phyloP scores from a whole-genome alignment of 805 yeast species.

The Clavispora santaluciae region DNA sequence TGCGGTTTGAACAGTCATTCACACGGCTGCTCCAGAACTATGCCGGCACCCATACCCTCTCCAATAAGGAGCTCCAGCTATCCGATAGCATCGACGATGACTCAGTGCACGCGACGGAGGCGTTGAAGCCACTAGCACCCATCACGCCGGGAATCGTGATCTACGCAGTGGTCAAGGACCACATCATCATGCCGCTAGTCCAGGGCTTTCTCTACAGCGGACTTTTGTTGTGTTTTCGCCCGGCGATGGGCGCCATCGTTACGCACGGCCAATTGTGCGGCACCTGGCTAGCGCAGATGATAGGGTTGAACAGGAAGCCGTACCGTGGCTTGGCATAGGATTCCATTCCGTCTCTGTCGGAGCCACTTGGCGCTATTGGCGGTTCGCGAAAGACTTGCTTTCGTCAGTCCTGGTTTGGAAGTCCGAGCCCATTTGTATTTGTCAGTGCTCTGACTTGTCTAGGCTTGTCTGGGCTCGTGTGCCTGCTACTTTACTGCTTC shows the following conservation, averaged over 20 bases:
- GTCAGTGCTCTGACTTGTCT: no score
- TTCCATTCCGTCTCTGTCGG: no score
- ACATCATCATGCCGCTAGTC: constrained; percentile 48
- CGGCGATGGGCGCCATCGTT: constrained; percentile 25
- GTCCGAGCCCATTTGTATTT: no score
- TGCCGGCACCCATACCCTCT: constrained; percentile 19
- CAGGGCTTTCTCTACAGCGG: constrained; percentile 49
- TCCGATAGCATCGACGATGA: background rate
- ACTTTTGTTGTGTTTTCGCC: constrained; percentile 32
- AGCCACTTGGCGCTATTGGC: no score
- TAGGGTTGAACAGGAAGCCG: constrained; percentile 14
- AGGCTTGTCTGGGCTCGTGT: no score
- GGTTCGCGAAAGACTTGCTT: no score
- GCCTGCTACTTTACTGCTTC: no score
- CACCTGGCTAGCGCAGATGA: constrained; percentile 16
- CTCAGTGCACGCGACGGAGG: constrained; percentile 9
- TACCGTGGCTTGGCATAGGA: background rate
- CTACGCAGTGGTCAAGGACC: constrained; percentile 48
- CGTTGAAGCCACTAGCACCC: constrained; percentile 26
- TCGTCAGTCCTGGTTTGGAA: no score
- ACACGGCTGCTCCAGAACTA: constrained; percentile 27
- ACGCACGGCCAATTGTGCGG: constrained; percentile 27
- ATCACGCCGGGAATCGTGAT: constrained; percentile 42
- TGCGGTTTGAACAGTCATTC: constrained; percentile 64
- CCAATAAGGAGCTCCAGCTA: constrained; percentile 16